A percentile compares a stretch with the other conserved stretches of the same genome.
Evolutionary conservation across 169 alveolate genomes (phyloP).

Genomic region (Plasmodium fragile): DNA sequence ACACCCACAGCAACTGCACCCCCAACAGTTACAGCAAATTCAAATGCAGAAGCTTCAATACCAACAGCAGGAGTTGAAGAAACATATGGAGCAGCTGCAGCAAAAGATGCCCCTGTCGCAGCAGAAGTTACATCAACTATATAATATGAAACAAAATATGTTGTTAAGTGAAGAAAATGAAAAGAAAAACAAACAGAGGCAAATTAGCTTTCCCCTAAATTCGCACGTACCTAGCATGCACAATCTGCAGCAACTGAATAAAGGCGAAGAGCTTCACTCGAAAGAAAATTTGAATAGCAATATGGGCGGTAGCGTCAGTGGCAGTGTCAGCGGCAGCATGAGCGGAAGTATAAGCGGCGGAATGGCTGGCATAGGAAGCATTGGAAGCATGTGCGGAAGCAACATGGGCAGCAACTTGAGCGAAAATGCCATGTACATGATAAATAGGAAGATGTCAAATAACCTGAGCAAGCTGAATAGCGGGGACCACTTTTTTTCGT

Average conservation of each 20-base stretch:
- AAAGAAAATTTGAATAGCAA: slow-evolving; percentile 21
- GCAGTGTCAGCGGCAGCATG: neutral
- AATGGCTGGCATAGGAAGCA: neutral
- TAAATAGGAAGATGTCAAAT: slow-evolving; percentile 44
- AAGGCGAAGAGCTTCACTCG: slow-evolving; percentile 18
- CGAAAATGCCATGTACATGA: slow-evolving; percentile 31
- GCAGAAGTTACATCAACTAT: slow-evolving; percentile 49
- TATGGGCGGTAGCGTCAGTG: neutral
- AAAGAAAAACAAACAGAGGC: slow-evolving; percentile 13
- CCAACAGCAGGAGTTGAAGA: slow-evolving; percentile 48
- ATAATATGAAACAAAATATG: slow-evolving; percentile 41
- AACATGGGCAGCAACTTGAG: neutral
- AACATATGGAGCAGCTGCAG: slow-evolving; percentile 67
- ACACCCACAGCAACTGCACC: neutral
- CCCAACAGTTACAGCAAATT: slow-evolving; percentile 21
- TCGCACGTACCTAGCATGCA: slow-evolving; percentile 25
- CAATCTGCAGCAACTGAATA: slow-evolving; percentile 12
- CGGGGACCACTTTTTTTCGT: slow-evolving; percentile 8
- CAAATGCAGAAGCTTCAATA: slow-evolving; percentile 28
- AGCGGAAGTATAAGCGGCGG: neutral
- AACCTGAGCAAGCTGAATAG: slow-evolving; percentile 24
- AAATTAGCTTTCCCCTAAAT: slow-evolving; percentile 33
- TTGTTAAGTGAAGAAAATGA: slow-evolving; percentile 32
- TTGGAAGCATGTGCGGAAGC: neutral
- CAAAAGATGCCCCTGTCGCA: slow-evolving; percentile 24